A percentile compares a stretch with the other conserved stretches of the same genome.
Conservation (phyloP, 768 basidiomycete species). For the Tricholoma matsutake region DNA sequence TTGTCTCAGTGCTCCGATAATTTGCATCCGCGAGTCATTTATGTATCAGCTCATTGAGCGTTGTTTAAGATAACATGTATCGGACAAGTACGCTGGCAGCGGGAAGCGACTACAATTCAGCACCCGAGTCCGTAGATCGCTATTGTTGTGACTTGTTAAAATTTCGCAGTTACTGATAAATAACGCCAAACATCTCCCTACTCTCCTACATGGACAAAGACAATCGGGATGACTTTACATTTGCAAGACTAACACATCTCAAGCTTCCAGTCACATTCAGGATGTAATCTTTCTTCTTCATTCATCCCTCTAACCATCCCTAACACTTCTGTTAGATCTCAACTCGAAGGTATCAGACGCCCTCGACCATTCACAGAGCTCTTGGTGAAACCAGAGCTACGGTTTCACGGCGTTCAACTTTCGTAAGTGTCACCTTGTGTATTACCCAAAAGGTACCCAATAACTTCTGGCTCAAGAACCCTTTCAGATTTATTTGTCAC, state of each 20-base stretch:
- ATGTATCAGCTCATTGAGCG: too few species aligned
- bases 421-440: constrained; percentile 44
- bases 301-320: not conserved
- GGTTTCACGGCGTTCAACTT: constrained; percentile 81
- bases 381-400: constrained; percentile 76
- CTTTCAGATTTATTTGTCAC: constrained; percentile 93
- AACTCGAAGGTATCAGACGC: constrained; percentile 79
- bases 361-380: constrained; percentile 74
- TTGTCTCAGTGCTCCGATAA: too few species aligned
- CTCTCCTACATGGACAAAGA: constrained; percentile 62
- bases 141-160: too few species aligned
- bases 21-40: too few species aligned
- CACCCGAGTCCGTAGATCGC: too few species aligned
- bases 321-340: constrained; percentile 50
- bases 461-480: constrained; percentile 50
- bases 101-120: too few species aligned
- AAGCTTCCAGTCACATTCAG: constrained; percentile 85
- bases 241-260: constrained; percentile 86
- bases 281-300: constrained; percentile 49
- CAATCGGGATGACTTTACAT: constrained; percentile 85
- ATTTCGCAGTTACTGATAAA: too few species aligned
- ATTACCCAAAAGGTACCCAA: constrained; percentile 19
- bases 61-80: too few species aligned
- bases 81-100: too few species aligned
- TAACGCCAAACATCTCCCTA: too few species aligned